Base-by-base conservation (phyloP, 768 basidiomycete genomes). In the Lactarius pseudohatsudake region DNA sequence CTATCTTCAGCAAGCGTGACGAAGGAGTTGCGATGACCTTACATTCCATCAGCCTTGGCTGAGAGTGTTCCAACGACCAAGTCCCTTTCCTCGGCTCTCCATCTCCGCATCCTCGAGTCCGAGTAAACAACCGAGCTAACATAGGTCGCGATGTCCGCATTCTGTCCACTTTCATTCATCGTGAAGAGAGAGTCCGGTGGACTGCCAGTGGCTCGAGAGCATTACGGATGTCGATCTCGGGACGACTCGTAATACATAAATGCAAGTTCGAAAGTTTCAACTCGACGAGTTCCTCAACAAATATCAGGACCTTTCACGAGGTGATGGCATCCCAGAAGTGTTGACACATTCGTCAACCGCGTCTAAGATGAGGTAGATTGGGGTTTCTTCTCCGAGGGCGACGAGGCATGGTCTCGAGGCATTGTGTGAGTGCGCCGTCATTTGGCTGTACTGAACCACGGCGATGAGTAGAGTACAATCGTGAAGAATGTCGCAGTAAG, bases 401-500 rank as follows among this genome's bases (percentile, higher is more conserved):
- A 1, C 4, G 36, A 64, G n/a, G 57, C 41, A 64, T 59, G 16
- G 26, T 10, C 45, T 64, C 34, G 30, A 64, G 43, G 3, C 64
- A 64, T n/a, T 47, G 16, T 1, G 32, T 15, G 8, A 64, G 64
- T 1, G 32, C 43, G 13, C 22, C 22, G 36, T 34, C 18, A 18
- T n/a, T 47, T 13, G 63, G 63, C 34, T 61, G 40, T 20, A 26
- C 22, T 36, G 57, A 22, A 16, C 62, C 62, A 3, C 13, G 6
- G 5, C 20, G 15, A 3, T 57, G 56, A 1, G 30, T 4, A 9
- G 59, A 47, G 59, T n/a, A 61, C 16, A 61, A 1, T 26, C 26
- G 18, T 26, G 32, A 1, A 47, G 56, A 28, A 47, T 22, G 30
- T 47, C 43, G 56, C 20, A 36, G 32, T 18, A 57, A 10, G 6